Conservation (phyloP, 371 early-diverging fungal species). For the Conidiobolus coronatus region DNA sequence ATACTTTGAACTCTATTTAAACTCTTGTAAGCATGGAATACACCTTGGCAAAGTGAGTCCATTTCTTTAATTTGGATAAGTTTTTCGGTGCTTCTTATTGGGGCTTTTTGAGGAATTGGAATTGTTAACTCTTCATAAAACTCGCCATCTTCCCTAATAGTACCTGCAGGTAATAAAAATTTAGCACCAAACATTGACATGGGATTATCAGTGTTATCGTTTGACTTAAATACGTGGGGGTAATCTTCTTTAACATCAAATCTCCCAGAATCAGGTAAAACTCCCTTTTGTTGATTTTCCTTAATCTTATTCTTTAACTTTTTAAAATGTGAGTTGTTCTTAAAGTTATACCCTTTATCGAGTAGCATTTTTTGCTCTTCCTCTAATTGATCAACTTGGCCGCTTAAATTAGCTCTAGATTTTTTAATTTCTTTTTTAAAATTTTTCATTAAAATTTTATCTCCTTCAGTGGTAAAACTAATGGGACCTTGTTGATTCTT, state of each 20-base stretch:
- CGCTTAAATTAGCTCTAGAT: slow-evolving; percentile 8
- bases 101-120: slow-evolving; percentile 37
- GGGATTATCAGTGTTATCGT: slow-evolving; percentile 17
- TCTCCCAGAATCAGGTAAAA: not conserved
- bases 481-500: slow-evolving; percentile 20
- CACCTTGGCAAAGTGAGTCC: slow-evolving; percentile 38
- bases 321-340: slow-evolving; percentile 4
- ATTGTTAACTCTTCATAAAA: slow-evolving; percentile 66
- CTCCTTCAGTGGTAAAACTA: slow-evolving; percentile 43
- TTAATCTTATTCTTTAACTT: not conserved
- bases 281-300: not conserved
- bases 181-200: slow-evolving; percentile 33
- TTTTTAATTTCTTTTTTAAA: slow-evolving; percentile 46
- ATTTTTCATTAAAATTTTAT: slow-evolving; percentile 31
- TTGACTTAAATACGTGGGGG: slow-evolving; percentile 32
- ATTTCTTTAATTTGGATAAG: slow-evolving; percentile 32
- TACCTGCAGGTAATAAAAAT: slow-evolving; percentile 46
- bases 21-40: slow-evolving; percentile 39
- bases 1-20: slow-evolving; percentile 89
- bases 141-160: slow-evolving; percentile 27
- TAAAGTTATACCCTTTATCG: not conserved
- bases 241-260: slow-evolving; percentile 10
- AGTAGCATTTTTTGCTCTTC: slow-evolving; percentile 1
- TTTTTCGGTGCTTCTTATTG: slow-evolving; percentile 24
- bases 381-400: not conserved